Evolutionary conservation across 176 grass and related monocot genomes (phyloP).

Genomic region (Pontederia crassipes): DNA sequence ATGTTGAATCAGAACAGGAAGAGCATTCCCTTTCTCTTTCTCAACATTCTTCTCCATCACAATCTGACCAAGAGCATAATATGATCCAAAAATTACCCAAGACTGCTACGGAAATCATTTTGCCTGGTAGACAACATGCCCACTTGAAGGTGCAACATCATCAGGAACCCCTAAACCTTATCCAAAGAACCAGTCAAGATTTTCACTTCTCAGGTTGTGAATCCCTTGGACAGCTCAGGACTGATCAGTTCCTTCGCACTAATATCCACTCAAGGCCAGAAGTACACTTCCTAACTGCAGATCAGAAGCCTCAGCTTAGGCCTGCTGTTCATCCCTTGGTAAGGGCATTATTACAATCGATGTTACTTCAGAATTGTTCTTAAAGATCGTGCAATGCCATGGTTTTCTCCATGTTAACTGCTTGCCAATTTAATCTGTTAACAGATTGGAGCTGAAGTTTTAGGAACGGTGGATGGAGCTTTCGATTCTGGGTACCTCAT

Average conservation of each 20-base stretch:
- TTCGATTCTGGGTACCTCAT: slow-evolving; percentile 92
- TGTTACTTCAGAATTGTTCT: not conserved
- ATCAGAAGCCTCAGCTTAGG: slow-evolving; percentile 37
- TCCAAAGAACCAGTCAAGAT: slow-evolving; percentile 22
- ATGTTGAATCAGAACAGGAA: slow-evolving; percentile 66
- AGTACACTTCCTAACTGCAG: slow-evolving; percentile 40
- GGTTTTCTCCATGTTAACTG: not conserved
- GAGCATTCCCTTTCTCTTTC: slow-evolving; percentile 92
- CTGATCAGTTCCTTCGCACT: slow-evolving; percentile 41
- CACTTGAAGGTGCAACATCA: slow-evolving; percentile 29
- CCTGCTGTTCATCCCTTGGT: slow-evolving; percentile 42
- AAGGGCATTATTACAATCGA: not conserved
- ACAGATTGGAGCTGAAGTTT: slow-evolving; percentile 84
- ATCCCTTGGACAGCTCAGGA: slow-evolving; percentile 30
- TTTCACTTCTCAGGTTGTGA: slow-evolving; percentile 2
- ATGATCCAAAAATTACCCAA: slow-evolving; percentile 45
- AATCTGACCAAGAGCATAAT: slow-evolving; percentile 86
- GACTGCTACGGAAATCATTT: slow-evolving; percentile 39
- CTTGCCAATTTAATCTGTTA: not conserved
- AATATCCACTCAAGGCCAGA: slow-evolving; percentile 42
- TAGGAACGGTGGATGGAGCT: slow-evolving; percentile 68
- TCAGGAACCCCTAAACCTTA: slow-evolving; percentile 19
- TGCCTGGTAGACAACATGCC: slow-evolving; percentile 40
- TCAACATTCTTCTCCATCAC: slow-evolving; percentile 81
- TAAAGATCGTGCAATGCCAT: not conserved